Conservation (phyloP, 2,329 filamentous ascomycete species). For the Fusarium poae region DNA sequence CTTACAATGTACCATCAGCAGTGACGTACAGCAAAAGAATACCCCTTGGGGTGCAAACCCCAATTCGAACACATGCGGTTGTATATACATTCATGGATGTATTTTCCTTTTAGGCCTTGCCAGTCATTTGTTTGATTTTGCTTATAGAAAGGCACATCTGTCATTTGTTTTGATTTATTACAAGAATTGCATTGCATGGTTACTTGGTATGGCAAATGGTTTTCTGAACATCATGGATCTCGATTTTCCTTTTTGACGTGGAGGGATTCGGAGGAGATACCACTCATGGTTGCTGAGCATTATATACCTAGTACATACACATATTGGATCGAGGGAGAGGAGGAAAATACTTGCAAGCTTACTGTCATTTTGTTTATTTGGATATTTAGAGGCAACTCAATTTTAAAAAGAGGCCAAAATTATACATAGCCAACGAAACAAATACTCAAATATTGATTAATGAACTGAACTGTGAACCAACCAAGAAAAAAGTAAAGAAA, state of each 20-base stretch:
- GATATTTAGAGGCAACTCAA: constrained; percentile 26
- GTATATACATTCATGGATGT: constrained; percentile 40
- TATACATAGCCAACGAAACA: constrained; percentile 16
- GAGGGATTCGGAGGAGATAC: constrained; percentile 44
- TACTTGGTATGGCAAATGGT: constrained; percentile 35
- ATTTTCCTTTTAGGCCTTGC: constrained; percentile 16
- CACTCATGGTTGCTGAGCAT: constrained; percentile 41
- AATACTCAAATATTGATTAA: not conserved
- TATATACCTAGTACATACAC: constrained; percentile 27
- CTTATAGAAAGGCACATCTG: constrained; percentile 35
- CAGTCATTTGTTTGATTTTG: constrained; percentile 28
- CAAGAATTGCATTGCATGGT: constrained; percentile 45
- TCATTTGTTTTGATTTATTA: constrained; percentile 28
- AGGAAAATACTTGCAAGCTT: constrained; percentile 30
- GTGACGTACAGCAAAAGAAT: constrained; percentile 43
- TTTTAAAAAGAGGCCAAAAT: constrained; percentile 11
- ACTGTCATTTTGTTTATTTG: constrained; percentile 33
- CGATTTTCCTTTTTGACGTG: constrained; percentile 25
- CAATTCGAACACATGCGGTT: constrained; percentile 38
- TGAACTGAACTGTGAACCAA: not conserved
- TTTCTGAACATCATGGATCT: constrained; percentile 33
- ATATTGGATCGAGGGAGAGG: constrained; percentile 34
- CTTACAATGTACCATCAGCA: constrained; percentile 37
- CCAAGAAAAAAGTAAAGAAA: not conserved
- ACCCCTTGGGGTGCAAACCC: constrained; percentile 43